phyloP scores from a whole-genome alignment of 1,139 yeast species.

The Pichia sp. region DNA sequence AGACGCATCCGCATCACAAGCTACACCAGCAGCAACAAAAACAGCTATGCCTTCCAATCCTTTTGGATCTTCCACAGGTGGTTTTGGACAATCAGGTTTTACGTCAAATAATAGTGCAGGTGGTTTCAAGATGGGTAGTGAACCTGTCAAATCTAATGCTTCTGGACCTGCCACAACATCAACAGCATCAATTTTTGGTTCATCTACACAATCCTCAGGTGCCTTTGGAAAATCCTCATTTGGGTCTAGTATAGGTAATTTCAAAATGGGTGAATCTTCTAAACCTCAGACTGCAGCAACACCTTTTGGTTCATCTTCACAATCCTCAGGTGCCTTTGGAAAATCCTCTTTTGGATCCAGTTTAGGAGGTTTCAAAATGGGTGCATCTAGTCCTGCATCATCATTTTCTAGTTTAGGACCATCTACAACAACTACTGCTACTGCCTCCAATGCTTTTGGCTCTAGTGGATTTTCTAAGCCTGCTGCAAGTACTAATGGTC shows the following conservation, averaged over 20 bases:
- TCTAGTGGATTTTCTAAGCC: too few species aligned
- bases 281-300: neutral
- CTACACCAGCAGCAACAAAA: neutral
- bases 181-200: neutral
- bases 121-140: conserved; percentile 7
- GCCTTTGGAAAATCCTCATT: conserved; percentile 5
- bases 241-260: conserved; percentile 1
- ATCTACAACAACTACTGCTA: conserved; percentile 2
- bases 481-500: neutral
- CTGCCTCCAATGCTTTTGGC: too few species aligned
- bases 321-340: too few species aligned
- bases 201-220: conserved; percentile 17
- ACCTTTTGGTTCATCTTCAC: conserved; percentile 2
- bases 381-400: conserved; percentile 4
- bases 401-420: too few species aligned
- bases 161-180: too few species aligned
- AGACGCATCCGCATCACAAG: too few species aligned
- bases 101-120: too few species aligned
- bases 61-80: conserved; percentile 1
- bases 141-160: neutral
- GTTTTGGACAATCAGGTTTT: conserved; percentile 17
- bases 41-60: conserved; percentile 1
- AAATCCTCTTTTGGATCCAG: too few species aligned
- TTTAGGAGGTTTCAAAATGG: conserved; percentile 4
- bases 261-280: conserved; percentile 4